Percentiles rank a stretch among this genome's conserved stretches.
Conservation (phyloP, 108 stramenopile species). For the Skeletonema potamos region DNA sequence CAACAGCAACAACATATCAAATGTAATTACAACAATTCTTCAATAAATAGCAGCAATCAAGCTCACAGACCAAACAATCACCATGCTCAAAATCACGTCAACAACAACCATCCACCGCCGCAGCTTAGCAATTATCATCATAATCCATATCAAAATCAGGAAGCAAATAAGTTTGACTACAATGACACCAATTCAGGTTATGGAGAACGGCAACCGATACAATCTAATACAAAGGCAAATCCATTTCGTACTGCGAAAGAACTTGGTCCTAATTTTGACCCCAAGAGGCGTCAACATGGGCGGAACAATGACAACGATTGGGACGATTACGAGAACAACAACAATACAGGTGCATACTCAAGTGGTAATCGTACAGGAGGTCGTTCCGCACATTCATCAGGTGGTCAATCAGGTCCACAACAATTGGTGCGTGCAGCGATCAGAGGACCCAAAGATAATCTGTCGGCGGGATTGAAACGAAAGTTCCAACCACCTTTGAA, state of each 20-base stretch:
- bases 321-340: slow-evolving; percentile 24
- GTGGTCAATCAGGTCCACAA: slow-evolving; percentile 31
- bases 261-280: slow-evolving; percentile 24
- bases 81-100: not conserved
- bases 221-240: slow-evolving; percentile 36
- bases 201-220: not conserved
- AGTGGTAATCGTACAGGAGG: not conserved
- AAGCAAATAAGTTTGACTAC: slow-evolving; percentile 18
- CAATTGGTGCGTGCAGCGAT: slow-evolving; percentile 23
- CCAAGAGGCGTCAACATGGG: slow-evolving; percentile 4
- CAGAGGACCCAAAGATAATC: slow-evolving; percentile 39
- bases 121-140: slow-evolving; percentile 5
- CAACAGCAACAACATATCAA: slow-evolving; percentile 8
- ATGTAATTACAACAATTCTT: not conserved
- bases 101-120: not conserved
- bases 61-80: slow-evolving; percentile 6
- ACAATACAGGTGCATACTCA: slow-evolving; percentile 1
- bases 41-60: not conserved
- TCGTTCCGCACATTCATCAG: not conserved
- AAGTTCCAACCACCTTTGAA: slow-evolving; percentile 80
- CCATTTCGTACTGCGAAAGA: slow-evolving; percentile 73
- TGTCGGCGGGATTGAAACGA: slow-evolving; percentile 74
- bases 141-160: slow-evolving; percentile 23
- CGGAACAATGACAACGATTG: slow-evolving; percentile 12
- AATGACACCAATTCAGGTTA: slow-evolving; percentile 17